Percentiles rank a stretch among this genome's conserved stretches.
These are phyloP conservation scores for Talaromyces sp. DNA, from an alignment of 2,329 filamentous ascomycete species.

Conservation along the genomic window DNA sequence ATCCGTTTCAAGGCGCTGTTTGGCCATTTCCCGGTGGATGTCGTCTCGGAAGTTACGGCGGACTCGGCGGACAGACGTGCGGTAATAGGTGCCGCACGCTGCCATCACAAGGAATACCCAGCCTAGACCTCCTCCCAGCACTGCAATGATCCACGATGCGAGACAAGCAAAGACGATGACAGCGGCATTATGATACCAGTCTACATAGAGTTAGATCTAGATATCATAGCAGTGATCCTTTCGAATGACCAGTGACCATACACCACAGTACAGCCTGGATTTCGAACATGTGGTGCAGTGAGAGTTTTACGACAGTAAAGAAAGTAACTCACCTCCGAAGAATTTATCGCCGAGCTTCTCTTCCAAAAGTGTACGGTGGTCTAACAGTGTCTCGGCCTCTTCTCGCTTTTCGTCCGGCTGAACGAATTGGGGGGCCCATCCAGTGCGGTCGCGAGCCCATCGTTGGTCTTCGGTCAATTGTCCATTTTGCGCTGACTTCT, in stretches of 20 bases:
- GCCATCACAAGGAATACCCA: conserved; percentile 96
- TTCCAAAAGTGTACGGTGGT: conserved; percentile 86
- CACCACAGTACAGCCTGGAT: background rate
- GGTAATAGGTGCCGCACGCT: conserved; percentile 88
- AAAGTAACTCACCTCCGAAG: conserved; percentile 65
- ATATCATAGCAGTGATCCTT: background rate
- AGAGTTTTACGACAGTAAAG: background rate
- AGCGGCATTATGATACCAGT: conserved; percentile 98
- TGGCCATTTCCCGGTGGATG: conserved; percentile 79
- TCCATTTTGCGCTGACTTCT: conserved; percentile 46
- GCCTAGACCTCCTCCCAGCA: conserved; percentile 83
- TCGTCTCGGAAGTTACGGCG: conserved; percentile 96
- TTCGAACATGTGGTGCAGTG: background rate
- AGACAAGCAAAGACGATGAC: conserved; percentile 91
- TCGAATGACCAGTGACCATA: background rate
- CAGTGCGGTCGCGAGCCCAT: conserved; percentile 61
- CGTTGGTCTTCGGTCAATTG: conserved; percentile 53
- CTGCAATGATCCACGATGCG: conserved; percentile 81
- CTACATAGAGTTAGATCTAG: conserved; percentile 43
- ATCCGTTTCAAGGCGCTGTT: conserved; percentile 83
- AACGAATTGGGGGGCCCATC: conserved; percentile 87
- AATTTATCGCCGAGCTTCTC: conserved; percentile 80
- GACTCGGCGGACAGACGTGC: conserved; percentile 88
- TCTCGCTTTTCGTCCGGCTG: conserved; percentile 50
- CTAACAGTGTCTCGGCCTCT: conserved; percentile 64